A percentile compares a stretch with the other conserved stretches of the same genome.
Conservation (phyloP, 73 alveolate species). For the Blepharisma japonicum region DNA sequence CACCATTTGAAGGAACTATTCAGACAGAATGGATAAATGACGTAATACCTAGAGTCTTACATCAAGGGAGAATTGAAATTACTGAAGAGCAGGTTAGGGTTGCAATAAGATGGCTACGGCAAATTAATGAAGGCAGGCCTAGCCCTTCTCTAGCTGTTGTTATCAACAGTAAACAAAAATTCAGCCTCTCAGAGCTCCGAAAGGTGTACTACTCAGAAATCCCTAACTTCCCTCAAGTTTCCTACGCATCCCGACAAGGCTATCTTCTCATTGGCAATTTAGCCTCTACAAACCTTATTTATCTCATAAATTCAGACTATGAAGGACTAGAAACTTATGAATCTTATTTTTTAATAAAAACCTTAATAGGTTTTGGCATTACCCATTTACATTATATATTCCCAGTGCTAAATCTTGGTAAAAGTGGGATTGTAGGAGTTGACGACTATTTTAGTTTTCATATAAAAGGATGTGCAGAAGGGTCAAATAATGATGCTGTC, state of each 20-base stretch:
- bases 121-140: constrained; percentile 36
- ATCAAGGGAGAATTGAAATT: neutral
- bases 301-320: neutral
- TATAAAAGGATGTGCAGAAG: neutral
- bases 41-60: neutral
- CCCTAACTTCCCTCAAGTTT: neutral
- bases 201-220: neutral
- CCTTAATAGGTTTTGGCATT: neutral
- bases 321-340: constrained; percentile 18
- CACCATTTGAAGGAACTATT: constrained; percentile 17
- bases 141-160: constrained; percentile 6
- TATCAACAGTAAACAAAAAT: constrained; percentile 13
- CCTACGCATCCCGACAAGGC: constrained; percentile 28
- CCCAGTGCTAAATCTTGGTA: neutral
- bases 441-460: constrained; percentile 4
- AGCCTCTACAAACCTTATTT: neutral
- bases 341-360: neutral
- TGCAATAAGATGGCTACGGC: constrained; percentile 13
- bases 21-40: neutral
- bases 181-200: constrained; percentile 23
- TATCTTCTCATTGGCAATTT: constrained; percentile 25
- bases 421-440: neutral
- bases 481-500: neutral
- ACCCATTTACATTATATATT: neutral
- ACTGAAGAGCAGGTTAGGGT: neutral